phyloP scores from a whole-genome alignment of 257 asterid genomes.

The Solanum ahanhuiri region DNA sequence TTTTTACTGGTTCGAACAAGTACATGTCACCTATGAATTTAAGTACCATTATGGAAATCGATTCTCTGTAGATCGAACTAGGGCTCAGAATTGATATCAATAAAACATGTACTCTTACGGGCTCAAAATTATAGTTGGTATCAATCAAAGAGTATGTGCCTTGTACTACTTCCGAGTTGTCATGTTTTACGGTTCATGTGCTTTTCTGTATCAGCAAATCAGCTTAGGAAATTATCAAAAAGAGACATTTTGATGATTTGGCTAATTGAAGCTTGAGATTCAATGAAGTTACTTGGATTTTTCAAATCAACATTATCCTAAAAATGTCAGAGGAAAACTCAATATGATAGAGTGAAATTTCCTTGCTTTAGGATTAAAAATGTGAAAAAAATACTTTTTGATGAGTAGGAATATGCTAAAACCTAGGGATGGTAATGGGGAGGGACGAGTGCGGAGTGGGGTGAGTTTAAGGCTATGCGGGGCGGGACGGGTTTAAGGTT shows the following conservation, averaged over 20 bases:
- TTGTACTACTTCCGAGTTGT: background rate
- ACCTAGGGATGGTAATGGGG: background rate
- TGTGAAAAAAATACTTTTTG: background rate
- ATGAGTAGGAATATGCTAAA: background rate
- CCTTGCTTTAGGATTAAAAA: background rate
- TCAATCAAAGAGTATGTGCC: background rate
- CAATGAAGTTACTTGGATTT: background rate
- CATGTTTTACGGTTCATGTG: background rate
- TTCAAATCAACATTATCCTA: background rate
- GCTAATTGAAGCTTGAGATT: background rate
- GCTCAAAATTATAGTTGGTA: background rate
- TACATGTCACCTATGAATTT: constrained; percentile 70
- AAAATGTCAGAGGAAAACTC: background rate
- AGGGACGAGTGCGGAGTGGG: too few species aligned
- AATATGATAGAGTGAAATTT: background rate
- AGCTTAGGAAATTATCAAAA: too few species aligned
- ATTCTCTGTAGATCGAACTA: constrained; percentile 11
- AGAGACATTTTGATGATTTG: background rate
- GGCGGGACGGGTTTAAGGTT: too few species aligned
- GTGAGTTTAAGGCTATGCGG: too few species aligned
- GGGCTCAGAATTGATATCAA: background rate
- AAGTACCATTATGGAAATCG: constrained; percentile 49
- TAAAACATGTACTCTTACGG: background rate
- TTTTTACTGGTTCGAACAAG: constrained; percentile 33
- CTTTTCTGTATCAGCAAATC: background rate